Base-by-base conservation (phyloP, 257 asterid species). In the Paulownia fortunei region DNA sequence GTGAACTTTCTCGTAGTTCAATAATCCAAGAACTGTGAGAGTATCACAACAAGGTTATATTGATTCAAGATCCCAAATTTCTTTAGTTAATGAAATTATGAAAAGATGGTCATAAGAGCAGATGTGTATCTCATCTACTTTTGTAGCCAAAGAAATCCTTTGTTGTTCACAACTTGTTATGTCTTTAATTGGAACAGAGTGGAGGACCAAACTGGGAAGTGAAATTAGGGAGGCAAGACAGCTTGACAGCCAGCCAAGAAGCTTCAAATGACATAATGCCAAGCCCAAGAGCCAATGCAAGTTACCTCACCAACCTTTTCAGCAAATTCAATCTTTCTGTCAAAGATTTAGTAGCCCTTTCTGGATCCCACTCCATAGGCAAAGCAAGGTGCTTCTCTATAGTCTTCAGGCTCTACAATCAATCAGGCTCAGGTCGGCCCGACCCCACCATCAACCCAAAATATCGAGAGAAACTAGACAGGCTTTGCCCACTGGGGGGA, bases 151-250 rank as follows among this genome's bases (percentile, higher is more conserved):
- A 41, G 47, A n/a, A n/a, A n/a, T n/a, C n/a, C n/a, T n/a, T n/a
- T n/a, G n/a, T n/a, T n/a, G n/a, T n/a, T n/a, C n/a, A n/a, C n/a
- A n/a, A n/a, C 0, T n/a, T 0, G 7, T 15, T 37, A 0, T 12
- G 3, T 44, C 6, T 5, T 9, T 26, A 46, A 75, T 47, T 61
- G 46, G 63, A 39, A 52, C 89, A 91, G 99, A 88, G 94, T 81
- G 99, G 97, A 68, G 99, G 99, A 26, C 99, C 98, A 10, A 36
- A 62, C 1, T 95, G 99, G 99, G 89, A 88, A 72, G 99, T 96
- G 82, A 92, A 86, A 78, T 69, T 93, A 65, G 99, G 97, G 18
- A 82, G 99, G 76, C 72, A 74, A 59, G 99, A 93, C 77, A 92
- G 99, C 87, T 59, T 96, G 76, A 90, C 92, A 46, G 99, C 98